Evolutionary conservation across 192 early-diverging fungal genomes (phyloP).

Genomic region (Coemansia javaensis): DNA sequence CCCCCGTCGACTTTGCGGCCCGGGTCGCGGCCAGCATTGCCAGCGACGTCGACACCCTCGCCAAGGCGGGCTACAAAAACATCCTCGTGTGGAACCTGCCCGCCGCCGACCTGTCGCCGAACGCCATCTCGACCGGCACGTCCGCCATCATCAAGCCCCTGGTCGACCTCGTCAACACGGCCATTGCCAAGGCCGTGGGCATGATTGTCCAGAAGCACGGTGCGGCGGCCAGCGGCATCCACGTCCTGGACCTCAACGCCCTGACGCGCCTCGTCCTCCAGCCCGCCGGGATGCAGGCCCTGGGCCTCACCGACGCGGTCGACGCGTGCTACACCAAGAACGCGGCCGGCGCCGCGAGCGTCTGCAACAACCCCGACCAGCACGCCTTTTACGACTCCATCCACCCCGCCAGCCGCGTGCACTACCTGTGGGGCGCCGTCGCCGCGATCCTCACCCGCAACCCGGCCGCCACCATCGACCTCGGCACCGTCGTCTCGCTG

Average conservation of each 20-base stretch:
- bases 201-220: constrained; percentile 1
- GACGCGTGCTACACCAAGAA: constrained; percentile 24
- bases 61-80: constrained; percentile 39
- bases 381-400: constrained; percentile 40
- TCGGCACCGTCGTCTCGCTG: constrained; percentile 10
- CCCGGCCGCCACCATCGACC: constrained; percentile 17
- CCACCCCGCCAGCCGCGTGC: constrained; percentile 45
- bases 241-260: constrained; percentile 20
- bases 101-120: constrained; percentile 23
- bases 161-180: constrained; percentile 18
- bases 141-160: constrained; percentile 8
- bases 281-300: constrained; percentile 10
- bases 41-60: constrained; percentile 16
- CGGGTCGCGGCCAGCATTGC: constrained; percentile 20
- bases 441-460: constrained; percentile 33
- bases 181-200: constrained; percentile 10
- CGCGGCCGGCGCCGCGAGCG: constrained; percentile 3
- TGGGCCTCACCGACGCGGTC: constrained; percentile 23
- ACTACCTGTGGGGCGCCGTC: constrained; percentile 39
- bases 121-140: constrained; percentile 4
- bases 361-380: constrained; percentile 40
- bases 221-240: constrained; percentile 14
- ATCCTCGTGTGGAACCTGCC: constrained; percentile 46
- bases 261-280: constrained; percentile 24
- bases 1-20: constrained; percentile 14